Evolutionary conservation across 805 yeast genomes (phyloP).

Genomic region (Saturnispora sanitii): DNA sequence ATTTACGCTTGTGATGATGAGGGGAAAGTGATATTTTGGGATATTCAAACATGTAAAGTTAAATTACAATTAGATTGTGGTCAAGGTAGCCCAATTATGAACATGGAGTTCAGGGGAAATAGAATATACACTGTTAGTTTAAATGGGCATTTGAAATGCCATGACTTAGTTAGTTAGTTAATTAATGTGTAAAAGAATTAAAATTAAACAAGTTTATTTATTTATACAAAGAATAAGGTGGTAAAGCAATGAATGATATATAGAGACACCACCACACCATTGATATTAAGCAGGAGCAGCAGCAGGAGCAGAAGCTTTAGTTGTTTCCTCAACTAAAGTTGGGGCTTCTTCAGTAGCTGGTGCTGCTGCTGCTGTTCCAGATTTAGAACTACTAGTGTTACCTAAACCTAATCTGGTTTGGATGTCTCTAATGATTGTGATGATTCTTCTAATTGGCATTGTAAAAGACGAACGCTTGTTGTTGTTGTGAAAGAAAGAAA

Average conservation of each 20-base stretch:
- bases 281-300: neutral
- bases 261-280: neutral
- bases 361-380: neutral
- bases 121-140: constrained; percentile 23
- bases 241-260: neutral
- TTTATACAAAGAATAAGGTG: too few species aligned
- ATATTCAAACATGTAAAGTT: constrained; percentile 49
- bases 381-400: neutral
- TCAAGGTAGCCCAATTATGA: constrained; percentile 27
- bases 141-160: constrained; percentile 21
- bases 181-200: neutral
- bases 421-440: neutral
- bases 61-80: constrained; percentile 25
- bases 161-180: neutral
- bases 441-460: constrained; percentile 1
- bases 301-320: neutral
- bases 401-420: neutral
- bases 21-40: constrained; percentile 52
- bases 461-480: too few species aligned
- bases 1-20: constrained; percentile 55
- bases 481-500: neutral
- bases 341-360: neutral
- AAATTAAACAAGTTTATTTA: too few species aligned
- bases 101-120: constrained; percentile 34
- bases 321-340: neutral